phyloP scores from a whole-genome alignment of 257 asterid genomes.

The Voacanga thouarsii region DNA sequence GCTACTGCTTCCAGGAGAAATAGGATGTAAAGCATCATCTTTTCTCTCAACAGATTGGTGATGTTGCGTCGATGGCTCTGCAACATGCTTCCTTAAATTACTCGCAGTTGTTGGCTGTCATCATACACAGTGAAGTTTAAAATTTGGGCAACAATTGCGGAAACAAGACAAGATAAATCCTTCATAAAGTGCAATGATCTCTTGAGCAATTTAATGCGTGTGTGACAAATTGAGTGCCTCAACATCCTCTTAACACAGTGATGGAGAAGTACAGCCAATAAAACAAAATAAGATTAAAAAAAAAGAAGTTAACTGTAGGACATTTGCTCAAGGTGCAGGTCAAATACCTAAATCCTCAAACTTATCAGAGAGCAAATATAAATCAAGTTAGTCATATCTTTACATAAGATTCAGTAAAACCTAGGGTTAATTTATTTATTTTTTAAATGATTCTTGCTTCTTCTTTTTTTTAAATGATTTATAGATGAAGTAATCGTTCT shows the following conservation, averaged over 20 bases:
- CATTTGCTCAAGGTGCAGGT: neutral
- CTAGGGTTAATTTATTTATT: too few relatives aligned
- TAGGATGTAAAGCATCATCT: slow-evolving; percentile 38
- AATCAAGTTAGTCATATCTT: too few relatives aligned
- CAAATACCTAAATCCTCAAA: neutral
- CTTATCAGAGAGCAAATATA: neutral
- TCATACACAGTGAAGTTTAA: slow-evolving; percentile 22
- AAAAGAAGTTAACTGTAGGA: neutral
- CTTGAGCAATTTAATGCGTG: neutral
- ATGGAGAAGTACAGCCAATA: neutral
- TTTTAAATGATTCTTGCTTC: too few relatives aligned
- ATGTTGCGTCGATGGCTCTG: slow-evolving; percentile 34
- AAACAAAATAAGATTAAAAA: neutral
- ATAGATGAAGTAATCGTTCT: neutral
- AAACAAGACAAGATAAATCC: neutral
- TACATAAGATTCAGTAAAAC: too few relatives aligned
- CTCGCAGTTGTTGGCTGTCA: slow-evolving; percentile 37
- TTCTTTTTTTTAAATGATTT: too few relatives aligned
- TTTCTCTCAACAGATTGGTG: slow-evolving; percentile 32
- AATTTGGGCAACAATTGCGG: neutral
- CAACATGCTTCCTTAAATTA: slow-evolving; percentile 32
- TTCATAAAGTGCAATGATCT: neutral
- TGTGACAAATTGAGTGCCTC: neutral
- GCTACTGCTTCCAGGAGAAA: slow-evolving; percentile 60
- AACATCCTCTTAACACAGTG: neutral